Base-by-base conservation (phyloP, 2,329 filamentous ascomycete genomes). In the Aspergillus versicolor region DNA sequence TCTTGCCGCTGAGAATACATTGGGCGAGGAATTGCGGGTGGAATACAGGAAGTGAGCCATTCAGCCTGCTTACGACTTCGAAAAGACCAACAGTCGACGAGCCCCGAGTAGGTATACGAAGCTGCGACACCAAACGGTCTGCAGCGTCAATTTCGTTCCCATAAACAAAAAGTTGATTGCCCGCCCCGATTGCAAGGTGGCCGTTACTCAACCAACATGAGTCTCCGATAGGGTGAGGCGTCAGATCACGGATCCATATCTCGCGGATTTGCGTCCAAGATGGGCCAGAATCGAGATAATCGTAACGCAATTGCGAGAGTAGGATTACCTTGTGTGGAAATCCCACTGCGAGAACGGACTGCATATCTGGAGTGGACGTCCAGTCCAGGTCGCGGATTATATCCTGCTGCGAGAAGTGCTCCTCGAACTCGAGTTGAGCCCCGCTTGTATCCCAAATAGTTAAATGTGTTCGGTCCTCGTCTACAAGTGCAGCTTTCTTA, bases 401-500 rank as follows among this genome's bases (percentile, higher is more conserved):
- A 65, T 94, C 89, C 58, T 88, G 83, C 12, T 82, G 81, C 62
- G 88, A 83, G 62, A 92, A 94, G 30, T 85, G 82, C 65, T 93
- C 85, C 60, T 90, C 84, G 67, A 90, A 92, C 71, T 97, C 92
- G 5, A 96, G 81, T 61, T 91, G 88, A 2, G 87, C 87, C 54
- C 88, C 90, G 61, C 88, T 85, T 11, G 91, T 89, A 68, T 96
- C 92, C 93, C 92, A 97, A 49, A 97, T 96, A 0, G 90, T 95
- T 49, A 97, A 77, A 41, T 87, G 85, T 0, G 88, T 91, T 61
- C 88, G 85, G 13, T 82, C 80, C 3, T 84, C 80, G 69, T 95
- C 89, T 34, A 95, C 90, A 19, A 97, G 75, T 4, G 92, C 92
- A 22, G 90, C 89, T 72, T 95, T 96, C 61, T 92, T 88, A 67